Conservation (phyloP, 768 basidiomycete genomes). For the Neoboletus subvelutipes region DNA sequence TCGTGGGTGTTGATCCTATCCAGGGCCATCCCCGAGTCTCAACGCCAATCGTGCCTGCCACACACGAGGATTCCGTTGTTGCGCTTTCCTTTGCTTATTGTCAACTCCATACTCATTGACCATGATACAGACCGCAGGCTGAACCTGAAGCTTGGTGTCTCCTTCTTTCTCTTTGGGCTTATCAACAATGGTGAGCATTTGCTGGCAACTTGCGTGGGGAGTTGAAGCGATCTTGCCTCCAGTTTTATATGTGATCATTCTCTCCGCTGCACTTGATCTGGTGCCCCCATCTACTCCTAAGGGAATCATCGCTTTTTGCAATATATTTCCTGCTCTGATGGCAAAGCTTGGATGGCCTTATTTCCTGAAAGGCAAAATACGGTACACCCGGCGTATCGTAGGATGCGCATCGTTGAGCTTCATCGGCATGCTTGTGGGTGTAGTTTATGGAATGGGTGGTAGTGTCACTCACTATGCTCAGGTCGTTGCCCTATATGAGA, state of each 20-base stretch:
- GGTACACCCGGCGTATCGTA: slow-evolving; percentile 70
- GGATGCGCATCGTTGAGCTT: slow-evolving; percentile 78
- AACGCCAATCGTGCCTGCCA: slow-evolving; percentile 3
- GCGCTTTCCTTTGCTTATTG: slow-evolving; percentile 11
- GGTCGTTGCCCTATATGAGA: slow-evolving; percentile 76
- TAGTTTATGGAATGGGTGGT: neutral
- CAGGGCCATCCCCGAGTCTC: slow-evolving; percentile 21
- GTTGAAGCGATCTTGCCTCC: neutral
- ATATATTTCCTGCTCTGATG: slow-evolving; percentile 83
- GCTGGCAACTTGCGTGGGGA: no score
- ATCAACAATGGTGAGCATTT: slow-evolving; percentile 77
- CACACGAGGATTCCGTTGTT: slow-evolving; percentile 20
- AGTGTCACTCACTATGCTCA: slow-evolving; percentile 28
- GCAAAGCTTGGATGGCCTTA: slow-evolving; percentile 96
- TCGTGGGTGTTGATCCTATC: slow-evolving; percentile 28
- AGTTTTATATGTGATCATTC: slow-evolving; percentile 96
- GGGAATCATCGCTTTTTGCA: slow-evolving; percentile 93
- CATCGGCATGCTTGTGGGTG: slow-evolving; percentile 82
- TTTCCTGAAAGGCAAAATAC: slow-evolving; percentile 79
- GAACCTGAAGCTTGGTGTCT: slow-evolving; percentile 43
- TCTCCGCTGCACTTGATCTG: slow-evolving; percentile 93
- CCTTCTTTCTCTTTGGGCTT: slow-evolving; percentile 90
- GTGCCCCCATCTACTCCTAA: slow-evolving; percentile 91
- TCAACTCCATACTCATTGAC: slow-evolving; percentile 17
- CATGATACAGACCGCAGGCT: slow-evolving; percentile 20